Evolutionary conservation across 768 basidiomycete genomes (phyloP), one percentile per base, ranked within the genome.

Genomic region (Lenzites betulinus): DNA sequence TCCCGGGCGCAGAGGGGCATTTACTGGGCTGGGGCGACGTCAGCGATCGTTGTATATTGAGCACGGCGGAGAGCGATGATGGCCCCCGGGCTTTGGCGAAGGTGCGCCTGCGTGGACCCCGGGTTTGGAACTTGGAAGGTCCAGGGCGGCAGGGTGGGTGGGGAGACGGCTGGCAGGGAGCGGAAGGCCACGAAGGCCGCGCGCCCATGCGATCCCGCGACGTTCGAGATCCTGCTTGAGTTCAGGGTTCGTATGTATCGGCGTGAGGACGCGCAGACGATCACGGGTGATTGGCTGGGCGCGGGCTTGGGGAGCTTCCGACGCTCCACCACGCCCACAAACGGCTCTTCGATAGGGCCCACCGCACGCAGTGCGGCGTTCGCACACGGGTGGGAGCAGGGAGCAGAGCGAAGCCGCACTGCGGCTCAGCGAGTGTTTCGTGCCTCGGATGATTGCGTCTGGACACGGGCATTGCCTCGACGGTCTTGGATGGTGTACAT

Each of bases 301-400:
- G 20, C 39, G 20, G 25, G 56, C 48, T 58, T 58, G 56, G 46
- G 41, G 38, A 39, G 15, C 18, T 39, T 18, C 38, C 4, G 23
- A 23, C 6, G 25, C 36, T 50, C 55, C 55, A 30, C 26, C 38
- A 22, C 48, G 46, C 49, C 56, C 38, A 33, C 28, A 58, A 16
- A 30, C 15, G 56, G 33, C 39, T 42, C 56, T 50, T 39, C 56
- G 26, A 22, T 13, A 26, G 50, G 39, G 56, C 39, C 47, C 50
- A 39, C 15, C 55, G 43, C 55, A 56, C 47, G 47, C 47, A 23
- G 18, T 28, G 55, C 56, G 48, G 54, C 48, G 35, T 51, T 58
- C 56, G 56, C 56, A 58, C 56, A 36, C 42, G 5, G 56, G 56
- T 58, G 56, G 26, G 56, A 58, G 56, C 39, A 9, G 15, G 23